Base-by-base conservation (phyloP, 768 basidiomycete species). In the Clitopilus hobsonii region DNA sequence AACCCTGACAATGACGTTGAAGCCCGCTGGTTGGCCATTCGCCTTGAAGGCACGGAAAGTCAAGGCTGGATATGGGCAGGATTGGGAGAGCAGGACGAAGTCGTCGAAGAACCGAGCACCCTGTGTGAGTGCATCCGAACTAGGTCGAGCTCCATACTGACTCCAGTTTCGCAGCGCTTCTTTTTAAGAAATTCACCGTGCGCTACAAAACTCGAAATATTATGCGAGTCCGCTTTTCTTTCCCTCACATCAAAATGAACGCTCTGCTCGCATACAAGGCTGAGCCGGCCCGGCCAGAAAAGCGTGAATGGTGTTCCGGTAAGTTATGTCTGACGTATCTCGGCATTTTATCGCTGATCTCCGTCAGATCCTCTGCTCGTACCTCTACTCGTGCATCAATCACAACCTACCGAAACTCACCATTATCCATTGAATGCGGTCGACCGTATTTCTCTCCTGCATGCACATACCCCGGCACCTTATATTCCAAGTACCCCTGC, bases 391-490 rank as follows among this genome's bases (percentile, higher is more conserved):
- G 69, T 79, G 26, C 86, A 92, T 55, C 74, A 74, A 0, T 84
- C 89, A 0, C 72, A 79, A 50, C 63, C 73, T 1, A 68, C 76
- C 8, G 91, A 92, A 69, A 80, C 81, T 0, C 85, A 91, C 63
- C 89, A 89, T 60, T 83, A 81, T 65, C 80, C 84, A 26, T 72
- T 89, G 25, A 58, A 57, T 36, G 64, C 63, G 0, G 67, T 59
- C 14, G 63, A 69, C 32, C 74, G 71, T 32, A 71, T 70, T 3
- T 74, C 78, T 32, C 69, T 81, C n/a, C 74, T 91, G 11, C 89
- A 92, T 65, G 81, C 85, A 0, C 88, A 93, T 65, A 67, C 79
- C 6, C 69, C 75, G 5, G 89, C 83, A 1, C 89, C 92, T 0
- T 93, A 84, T 63, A 70, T 86, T 78, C 78, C 68, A 60, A 76